Conservation (phyloP, 768 basidiomycete species). For the Boletus reticuloceps region DNA sequence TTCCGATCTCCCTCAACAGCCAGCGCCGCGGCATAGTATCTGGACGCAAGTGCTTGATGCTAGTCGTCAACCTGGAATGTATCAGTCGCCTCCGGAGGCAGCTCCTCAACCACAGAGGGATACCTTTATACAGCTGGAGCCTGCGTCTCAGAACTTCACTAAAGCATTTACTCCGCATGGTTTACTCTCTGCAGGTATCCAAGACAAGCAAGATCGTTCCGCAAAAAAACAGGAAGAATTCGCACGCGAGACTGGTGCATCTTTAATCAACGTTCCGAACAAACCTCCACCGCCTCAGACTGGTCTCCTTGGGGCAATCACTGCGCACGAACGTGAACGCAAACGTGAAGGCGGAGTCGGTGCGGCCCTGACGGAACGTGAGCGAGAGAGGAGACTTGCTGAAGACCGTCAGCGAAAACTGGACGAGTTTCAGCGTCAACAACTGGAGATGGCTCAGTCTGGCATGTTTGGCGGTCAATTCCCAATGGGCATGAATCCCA, state of each 20-base stretch:
- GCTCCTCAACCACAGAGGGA: slow-evolving; percentile 36
- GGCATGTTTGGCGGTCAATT: slow-evolving; percentile 62
- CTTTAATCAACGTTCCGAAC: slow-evolving; percentile 92
- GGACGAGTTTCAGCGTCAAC: slow-evolving; percentile 86
- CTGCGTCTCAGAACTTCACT: slow-evolving; percentile 69
- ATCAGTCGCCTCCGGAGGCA: slow-evolving; percentile 34
- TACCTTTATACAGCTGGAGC: slow-evolving; percentile 76
- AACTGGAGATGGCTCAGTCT: slow-evolving; percentile 87
- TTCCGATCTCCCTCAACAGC: slow-evolving; percentile 48
- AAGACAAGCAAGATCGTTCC: slow-evolving; percentile 93
- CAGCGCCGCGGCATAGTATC: slow-evolving; percentile 60
- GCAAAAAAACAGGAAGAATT: slow-evolving; percentile 94
- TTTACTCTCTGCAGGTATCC: slow-evolving; percentile 88
- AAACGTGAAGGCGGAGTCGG: slow-evolving; percentile 95
- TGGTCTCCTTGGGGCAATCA: slow-evolving; percentile 93
- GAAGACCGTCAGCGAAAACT: slow-evolving; percentile 93
- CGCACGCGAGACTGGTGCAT: slow-evolving; percentile 87
- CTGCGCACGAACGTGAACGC: slow-evolving; percentile 90
- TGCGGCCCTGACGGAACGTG: slow-evolving; percentile 90
- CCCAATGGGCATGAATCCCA: slow-evolving; percentile 54
- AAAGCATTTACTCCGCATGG: slow-evolving; percentile 96
- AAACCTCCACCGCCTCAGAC: slow-evolving; percentile 95
- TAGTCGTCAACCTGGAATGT: slow-evolving; percentile 46
- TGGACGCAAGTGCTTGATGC: slow-evolving; percentile 91
- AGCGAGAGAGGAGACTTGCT: slow-evolving; percentile 86